Evolutionary conservation across 169 alveolate genomes (phyloP), one percentile per base, ranked within the genome.

Genomic region (Plasmodium gallinaceum): DNA sequence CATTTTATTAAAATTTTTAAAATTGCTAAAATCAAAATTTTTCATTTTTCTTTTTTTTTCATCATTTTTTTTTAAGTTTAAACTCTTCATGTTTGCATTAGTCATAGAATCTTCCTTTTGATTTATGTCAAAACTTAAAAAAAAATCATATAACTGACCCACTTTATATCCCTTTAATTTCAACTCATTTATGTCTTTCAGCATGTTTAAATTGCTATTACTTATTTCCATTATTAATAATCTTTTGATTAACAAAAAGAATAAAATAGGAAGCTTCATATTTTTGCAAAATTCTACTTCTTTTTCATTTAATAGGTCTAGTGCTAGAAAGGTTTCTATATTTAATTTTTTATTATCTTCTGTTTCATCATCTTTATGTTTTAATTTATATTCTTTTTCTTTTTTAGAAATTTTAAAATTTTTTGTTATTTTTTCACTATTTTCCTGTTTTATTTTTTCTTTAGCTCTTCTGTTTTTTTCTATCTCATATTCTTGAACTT

Each of bases 401-500:
- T 83, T 68, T 54, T 83, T 68, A 0, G 45, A 37, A 54, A 22
- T 61, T 60, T 83, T 83, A 18, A 83, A 48, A 18, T 46, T 6
- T 83, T 83, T 83, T 26, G 72, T 37, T 43, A 64, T 46, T 45
- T 83, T 83, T 39, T 54, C 72, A 43, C 43, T 12, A 14, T 69
- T 54, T 26, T 83, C 80, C 12, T 83, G 80, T 39, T 83, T 83
- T 43, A 68, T 46, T 7, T 70, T 37, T 22, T 83, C 91, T 48
- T 83, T 83, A 46, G 91, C 91, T 71, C 91, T 54, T 61, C 91
- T 68, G 61, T 62, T 83, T 61, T 83, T 83, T 52, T 83, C 91
- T 10, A 75, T 24, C 69, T 92, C 73, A 74, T 93, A 62, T 64
- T 92, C 96, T 61, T 90, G 93, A 2, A 96, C 97, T 43, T 96